Conservation (phyloP, 202 grass and related monocot genomes). For the Thinopyrum obtusiflorum region DNA sequence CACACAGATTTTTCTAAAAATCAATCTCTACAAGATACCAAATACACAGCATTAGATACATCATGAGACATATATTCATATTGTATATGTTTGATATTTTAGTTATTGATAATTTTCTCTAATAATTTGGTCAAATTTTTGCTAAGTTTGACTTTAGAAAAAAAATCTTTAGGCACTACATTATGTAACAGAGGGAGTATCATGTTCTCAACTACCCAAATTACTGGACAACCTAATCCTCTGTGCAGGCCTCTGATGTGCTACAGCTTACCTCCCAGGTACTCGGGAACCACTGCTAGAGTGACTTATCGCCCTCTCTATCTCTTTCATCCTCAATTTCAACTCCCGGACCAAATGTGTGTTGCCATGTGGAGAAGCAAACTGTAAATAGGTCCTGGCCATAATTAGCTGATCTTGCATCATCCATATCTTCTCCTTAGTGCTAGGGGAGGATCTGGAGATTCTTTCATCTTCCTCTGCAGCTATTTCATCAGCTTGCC, state of each 20-base stretch:
- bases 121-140: too few species aligned
- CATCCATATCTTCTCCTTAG: slow-evolving; percentile 65
- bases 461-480: slow-evolving; percentile 44
- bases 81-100: too few species aligned
- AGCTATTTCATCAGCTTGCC: slow-evolving; percentile 24
- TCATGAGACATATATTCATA: too few species aligned
- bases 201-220: not conserved
- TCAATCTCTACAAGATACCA: too few species aligned
- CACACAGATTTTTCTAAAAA: too few species aligned
- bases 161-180: too few species aligned
- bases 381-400: slow-evolving; percentile 75
- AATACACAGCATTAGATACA: too few species aligned
- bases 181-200: too few species aligned
- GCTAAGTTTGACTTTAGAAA: too few species aligned
- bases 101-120: too few species aligned
- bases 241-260: not conserved
- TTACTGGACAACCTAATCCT: not conserved
- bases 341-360: slow-evolving; percentile 55
- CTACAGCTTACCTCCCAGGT: slow-evolving; percentile 51
- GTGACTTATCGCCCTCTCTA: slow-evolving; percentile 57
- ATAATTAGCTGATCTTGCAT: slow-evolving; percentile 86
- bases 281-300: slow-evolving; percentile 43
- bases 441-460: slow-evolving; percentile 37
- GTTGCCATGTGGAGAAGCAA: slow-evolving; percentile 49
- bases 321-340: slow-evolving; percentile 78